Conservation (phyloP, 1,284 basidiomycete genomes). For the Pholiota adiposa region DNA sequence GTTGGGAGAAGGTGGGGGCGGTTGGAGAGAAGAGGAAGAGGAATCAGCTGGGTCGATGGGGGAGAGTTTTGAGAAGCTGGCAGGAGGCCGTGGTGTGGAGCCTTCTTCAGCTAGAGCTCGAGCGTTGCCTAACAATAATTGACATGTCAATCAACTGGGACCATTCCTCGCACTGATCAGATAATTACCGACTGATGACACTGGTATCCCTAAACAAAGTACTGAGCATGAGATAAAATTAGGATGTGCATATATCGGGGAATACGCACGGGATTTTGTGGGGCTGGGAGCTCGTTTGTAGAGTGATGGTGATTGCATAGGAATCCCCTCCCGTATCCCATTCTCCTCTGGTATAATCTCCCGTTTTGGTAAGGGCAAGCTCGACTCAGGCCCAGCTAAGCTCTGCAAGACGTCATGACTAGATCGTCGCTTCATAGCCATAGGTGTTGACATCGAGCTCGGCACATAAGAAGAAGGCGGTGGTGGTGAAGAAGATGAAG, state of each 20-base stretch:
- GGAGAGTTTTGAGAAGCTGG: constrained; percentile 30
- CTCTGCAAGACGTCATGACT: constrained; percentile 74
- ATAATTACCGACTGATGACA: constrained; percentile 75
- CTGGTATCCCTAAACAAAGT: constrained; percentile 67
- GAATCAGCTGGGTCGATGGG: constrained; percentile 31
- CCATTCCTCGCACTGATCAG: constrained; percentile 12
- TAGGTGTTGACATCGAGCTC: constrained; percentile 35
- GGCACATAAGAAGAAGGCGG: constrained; percentile 34
- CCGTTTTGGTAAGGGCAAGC: constrained; percentile 63
- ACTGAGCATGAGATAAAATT: constrained; percentile 23
- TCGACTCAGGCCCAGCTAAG: constrained; percentile 76
- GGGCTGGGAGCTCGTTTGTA: constrained; percentile 69
- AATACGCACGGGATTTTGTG: constrained; percentile 75
- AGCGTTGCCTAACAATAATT: constrained; percentile 68
- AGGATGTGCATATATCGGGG: constrained; percentile 16
- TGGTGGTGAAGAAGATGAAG: constrained; percentile 24
- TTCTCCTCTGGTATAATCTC: constrained; percentile 49
- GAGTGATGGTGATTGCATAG: constrained; percentile 44
- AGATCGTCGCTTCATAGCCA: constrained; percentile 59
- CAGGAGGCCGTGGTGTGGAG: constrained; percentile 34
- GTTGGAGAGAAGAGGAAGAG: constrained; percentile 32
- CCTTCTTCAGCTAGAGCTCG: constrained; percentile 79
- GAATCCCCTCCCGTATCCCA: constrained; percentile 73
- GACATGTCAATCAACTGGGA: constrained; percentile 8
- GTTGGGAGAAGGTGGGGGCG: constrained; percentile 48